phyloP scores from a whole-genome alignment of 2,329 filamentous ascomycete genomes.

The Ophiosphaerella herpotricha region DNA sequence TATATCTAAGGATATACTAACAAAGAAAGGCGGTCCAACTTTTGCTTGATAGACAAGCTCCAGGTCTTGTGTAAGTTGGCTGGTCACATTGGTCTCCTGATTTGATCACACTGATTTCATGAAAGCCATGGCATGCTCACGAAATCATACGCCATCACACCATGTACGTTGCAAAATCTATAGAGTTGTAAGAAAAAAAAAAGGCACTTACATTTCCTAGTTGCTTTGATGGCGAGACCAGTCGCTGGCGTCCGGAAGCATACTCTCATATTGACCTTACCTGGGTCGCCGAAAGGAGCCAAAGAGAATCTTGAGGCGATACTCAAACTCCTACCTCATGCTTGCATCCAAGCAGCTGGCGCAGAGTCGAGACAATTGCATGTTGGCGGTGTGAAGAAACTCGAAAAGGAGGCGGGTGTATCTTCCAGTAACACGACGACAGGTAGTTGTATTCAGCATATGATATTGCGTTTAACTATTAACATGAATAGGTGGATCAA shows the following conservation, averaged over 20 bases:
- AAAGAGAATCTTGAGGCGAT: slow-evolving; percentile 90
- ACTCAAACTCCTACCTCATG: slow-evolving; percentile 88
- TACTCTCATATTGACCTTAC: slow-evolving; percentile 83
- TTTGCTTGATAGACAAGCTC: slow-evolving; percentile 81
- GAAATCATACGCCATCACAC: slow-evolving; percentile 81
- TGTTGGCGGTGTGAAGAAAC: slow-evolving; percentile 76
- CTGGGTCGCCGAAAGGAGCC: slow-evolving; percentile 93
- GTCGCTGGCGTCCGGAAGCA: slow-evolving; percentile 84
- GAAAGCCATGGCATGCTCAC: slow-evolving; percentile 86
- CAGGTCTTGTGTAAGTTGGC: slow-evolving; percentile 73
- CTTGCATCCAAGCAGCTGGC: slow-evolving; percentile 87
- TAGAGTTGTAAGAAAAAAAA: background rate
- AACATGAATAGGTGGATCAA: slow-evolving; percentile 24
- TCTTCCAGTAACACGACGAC: slow-evolving; percentile 17
- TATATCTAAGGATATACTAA: slow-evolving; percentile 3
- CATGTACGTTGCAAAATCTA: slow-evolving; percentile 66
- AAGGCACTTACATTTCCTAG: slow-evolving; percentile 53
- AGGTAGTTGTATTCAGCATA: slow-evolving; percentile 13
- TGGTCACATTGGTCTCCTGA: background rate
- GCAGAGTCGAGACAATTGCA: slow-evolving; percentile 81
- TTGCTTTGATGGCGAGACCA: slow-evolving; percentile 95
- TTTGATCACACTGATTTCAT: slow-evolving; percentile 13
- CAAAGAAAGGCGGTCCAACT: slow-evolving; percentile 70
- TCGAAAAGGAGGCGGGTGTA: slow-evolving; percentile 79
- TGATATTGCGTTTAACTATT: background rate